A percentile compares a stretch with the other conserved stretches of the same genome.
Evolutionary conservation across 495 filamentous ascomycete genomes (phyloP).

Genomic region (Oleoguttula mirabilis): DNA sequence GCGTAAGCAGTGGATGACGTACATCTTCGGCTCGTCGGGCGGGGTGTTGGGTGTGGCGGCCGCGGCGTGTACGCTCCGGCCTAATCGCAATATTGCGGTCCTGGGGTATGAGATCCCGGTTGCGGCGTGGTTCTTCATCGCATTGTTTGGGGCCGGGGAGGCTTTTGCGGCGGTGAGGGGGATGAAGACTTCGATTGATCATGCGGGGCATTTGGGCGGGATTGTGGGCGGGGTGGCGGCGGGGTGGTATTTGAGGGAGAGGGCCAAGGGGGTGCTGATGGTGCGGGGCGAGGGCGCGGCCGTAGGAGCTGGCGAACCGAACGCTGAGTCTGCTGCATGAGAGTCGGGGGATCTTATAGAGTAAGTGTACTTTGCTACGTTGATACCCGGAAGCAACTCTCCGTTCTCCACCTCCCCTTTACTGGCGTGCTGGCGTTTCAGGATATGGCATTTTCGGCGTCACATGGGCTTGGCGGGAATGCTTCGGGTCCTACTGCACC

Average conservation of each 20-base stretch:
- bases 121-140: slow-evolving; percentile 39
- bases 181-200: slow-evolving; percentile 38
- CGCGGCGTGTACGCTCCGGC: slow-evolving; percentile 56
- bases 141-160: slow-evolving; percentile 36
- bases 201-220: slow-evolving; percentile 64
- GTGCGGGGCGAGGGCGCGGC: no score
- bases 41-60: slow-evolving; percentile 55
- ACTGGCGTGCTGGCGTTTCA: no score
- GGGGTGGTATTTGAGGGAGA: neutral
- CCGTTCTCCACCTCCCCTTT: no score
- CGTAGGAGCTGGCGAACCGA: no score
- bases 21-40: slow-evolving; percentile 62
- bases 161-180: slow-evolving; percentile 33
- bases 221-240: slow-evolving; percentile 39
- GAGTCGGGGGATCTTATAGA: no score
- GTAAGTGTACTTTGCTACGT: no score
- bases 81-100: slow-evolving; percentile 39
- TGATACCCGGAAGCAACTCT: no score
- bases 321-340: no score
- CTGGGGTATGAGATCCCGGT: slow-evolving; percentile 39
- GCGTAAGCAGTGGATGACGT: slow-evolving; percentile 35
- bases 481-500: no score
- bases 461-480: no score
- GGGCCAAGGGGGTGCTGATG: no score
- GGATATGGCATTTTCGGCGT: no score